These are phyloP conservation scores for Polychaeton citri DNA, from an alignment of 2,329 filamentous ascomycete genomes.

Conservation along the genomic window DNA sequence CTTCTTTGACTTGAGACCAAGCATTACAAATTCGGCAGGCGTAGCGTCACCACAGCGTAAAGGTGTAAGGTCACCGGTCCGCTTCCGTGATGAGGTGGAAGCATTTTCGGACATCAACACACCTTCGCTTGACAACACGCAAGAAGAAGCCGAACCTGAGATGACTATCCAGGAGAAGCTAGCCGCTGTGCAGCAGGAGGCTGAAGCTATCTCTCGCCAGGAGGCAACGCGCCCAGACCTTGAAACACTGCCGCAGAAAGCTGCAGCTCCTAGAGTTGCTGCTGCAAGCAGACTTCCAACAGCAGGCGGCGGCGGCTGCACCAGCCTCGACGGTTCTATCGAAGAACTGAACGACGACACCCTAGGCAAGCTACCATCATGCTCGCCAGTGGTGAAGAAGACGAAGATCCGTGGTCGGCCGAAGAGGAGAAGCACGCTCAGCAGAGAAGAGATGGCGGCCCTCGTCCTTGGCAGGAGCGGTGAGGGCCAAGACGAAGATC, in stretches of 20 bases:
- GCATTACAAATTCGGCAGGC: constrained; percentile 1
- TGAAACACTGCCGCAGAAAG: constrained; percentile 5
- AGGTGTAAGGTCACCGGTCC: constrained; percentile 2
- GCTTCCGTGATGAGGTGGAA: constrained; percentile 1
- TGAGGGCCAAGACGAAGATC: neutral
- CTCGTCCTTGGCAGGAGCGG: neutral
- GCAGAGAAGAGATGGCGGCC: constrained; percentile 57
- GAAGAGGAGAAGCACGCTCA: constrained; percentile 59
- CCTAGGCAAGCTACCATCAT: constrained; percentile 11
- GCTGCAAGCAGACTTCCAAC: neutral
- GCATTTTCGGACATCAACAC: constrained; percentile 4
- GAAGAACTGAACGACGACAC: constrained; percentile 38
- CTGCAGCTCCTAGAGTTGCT: constrained; percentile 1
- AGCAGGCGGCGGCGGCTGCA: constrained; percentile 3
- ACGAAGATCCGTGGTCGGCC: constrained; percentile 43
- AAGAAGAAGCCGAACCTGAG: constrained; percentile 4
- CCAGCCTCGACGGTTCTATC: constrained; percentile 3
- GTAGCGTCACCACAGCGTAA: constrained; percentile 1
- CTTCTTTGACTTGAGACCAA: constrained; percentile 22
- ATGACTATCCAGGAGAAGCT: constrained; percentile 35
- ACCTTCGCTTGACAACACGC: constrained; percentile 4
- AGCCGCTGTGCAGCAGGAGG: constrained; percentile 30
- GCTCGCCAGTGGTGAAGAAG: constrained; percentile 20
- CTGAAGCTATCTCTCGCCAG: constrained; percentile 24
- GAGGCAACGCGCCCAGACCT: constrained; percentile 2